Conservation (phyloP, 257 asterid genomes). For the Ligustrum vulgare region DNA sequence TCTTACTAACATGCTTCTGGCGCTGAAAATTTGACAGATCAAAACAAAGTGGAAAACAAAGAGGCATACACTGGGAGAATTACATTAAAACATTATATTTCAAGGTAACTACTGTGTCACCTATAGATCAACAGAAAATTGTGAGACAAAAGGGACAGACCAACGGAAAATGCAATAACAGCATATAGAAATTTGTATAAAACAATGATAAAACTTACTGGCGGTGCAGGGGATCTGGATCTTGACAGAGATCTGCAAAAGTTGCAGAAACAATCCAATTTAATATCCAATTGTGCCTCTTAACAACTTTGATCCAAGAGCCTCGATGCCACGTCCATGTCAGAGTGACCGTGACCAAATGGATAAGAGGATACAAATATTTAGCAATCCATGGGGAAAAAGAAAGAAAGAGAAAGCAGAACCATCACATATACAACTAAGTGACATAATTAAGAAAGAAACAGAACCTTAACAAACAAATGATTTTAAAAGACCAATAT, state of each 20-base stretch:
- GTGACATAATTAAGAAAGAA: constrained; percentile 38
- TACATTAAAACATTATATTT: background rate
- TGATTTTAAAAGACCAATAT: constrained; percentile 35
- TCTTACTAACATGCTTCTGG: constrained; percentile 58
- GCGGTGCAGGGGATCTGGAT: constrained; percentile 82
- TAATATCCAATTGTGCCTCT: constrained; percentile 84
- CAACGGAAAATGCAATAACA: background rate
- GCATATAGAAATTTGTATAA: constrained; percentile 1
- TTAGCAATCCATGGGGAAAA: constrained; percentile 34
- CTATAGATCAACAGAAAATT: background rate
- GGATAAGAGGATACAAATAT: constrained; percentile 46
- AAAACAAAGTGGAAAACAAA: constrained; percentile 20
- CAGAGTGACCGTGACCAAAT: constrained; percentile 66
- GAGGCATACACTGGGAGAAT: constrained; percentile 16
- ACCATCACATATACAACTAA: constrained; percentile 29
- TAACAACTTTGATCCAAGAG: constrained; percentile 79
- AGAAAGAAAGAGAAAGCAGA: background rate
- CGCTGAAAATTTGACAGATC: constrained; percentile 37
- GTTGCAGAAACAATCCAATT: constrained; percentile 94
- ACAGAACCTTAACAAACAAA: constrained; percentile 37
- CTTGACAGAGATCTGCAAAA: constrained; percentile 99
- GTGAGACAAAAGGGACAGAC: background rate
- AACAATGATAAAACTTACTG: constrained; percentile 62
- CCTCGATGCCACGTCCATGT: constrained; percentile 78
- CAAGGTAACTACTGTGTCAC: background rate